Evolutionary conservation across 139 green algal species (phyloP).

Genomic region (Chlamydomonas eustigma): DNA sequence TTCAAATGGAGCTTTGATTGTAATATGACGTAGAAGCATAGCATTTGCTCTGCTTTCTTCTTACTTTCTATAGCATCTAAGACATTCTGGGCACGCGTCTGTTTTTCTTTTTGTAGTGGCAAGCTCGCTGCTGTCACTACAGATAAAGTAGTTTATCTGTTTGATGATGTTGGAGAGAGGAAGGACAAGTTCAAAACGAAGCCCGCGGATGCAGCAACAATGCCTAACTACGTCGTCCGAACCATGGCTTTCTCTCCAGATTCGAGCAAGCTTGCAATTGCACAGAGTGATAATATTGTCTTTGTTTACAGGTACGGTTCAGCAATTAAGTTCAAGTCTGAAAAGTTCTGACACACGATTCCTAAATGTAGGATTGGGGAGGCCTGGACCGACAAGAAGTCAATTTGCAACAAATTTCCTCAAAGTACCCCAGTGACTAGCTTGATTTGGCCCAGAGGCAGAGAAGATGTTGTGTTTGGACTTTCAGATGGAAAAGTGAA

Average conservation of each 20-base stretch:
- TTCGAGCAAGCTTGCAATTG: conserved; percentile 73
- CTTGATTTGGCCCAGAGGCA: conserved; percentile 58
- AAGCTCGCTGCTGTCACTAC: conserved; percentile 68
- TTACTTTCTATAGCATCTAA: too few species aligned
- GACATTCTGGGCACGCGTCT: neutral
- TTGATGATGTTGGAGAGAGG: conserved; percentile 73
- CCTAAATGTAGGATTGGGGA: conserved; percentile 42
- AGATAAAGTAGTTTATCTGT: conserved; percentile 81
- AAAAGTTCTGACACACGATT: too few species aligned
- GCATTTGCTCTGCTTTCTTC: too few species aligned
- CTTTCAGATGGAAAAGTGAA: conserved; percentile 70
- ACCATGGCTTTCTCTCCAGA: conserved; percentile 81
- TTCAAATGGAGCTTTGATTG: too few species aligned
- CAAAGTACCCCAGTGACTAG: conserved; percentile 52
- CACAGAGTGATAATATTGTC: conserved; percentile 84
- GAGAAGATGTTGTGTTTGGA: conserved; percentile 70
- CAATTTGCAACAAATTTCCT: conserved; percentile 86
- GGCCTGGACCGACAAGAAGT: conserved; percentile 79
- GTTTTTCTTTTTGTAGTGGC: conserved; percentile 29
- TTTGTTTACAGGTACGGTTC: conserved; percentile 84
- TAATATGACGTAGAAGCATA: too few species aligned
- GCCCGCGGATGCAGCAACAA: conserved; percentile 27
- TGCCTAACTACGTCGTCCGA: conserved; percentile 57
- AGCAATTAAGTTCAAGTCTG: too few species aligned
- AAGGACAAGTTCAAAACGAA: conserved; percentile 83